These are phyloP conservation scores for Lasiodiplodia sp. DNA, from an alignment of 2,329 filamentous ascomycete genomes.

Conservation along the genomic window DNA sequence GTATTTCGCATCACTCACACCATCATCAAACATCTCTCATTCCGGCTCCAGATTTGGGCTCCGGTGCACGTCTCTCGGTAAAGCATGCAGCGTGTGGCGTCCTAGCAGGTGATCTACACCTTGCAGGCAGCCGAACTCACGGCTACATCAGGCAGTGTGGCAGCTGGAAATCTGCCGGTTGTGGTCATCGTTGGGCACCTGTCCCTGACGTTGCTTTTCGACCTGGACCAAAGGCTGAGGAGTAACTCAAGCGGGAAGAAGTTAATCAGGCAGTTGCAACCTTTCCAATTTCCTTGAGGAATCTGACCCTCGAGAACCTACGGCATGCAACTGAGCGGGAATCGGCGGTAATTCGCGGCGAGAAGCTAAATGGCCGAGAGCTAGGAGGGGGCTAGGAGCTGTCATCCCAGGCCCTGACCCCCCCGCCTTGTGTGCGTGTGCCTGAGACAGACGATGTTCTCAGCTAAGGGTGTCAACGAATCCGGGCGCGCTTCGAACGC, in stretches of 20 bases:
- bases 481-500: background rate
- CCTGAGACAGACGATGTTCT: background rate
- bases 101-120: conserved; percentile 9
- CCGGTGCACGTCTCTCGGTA: background rate
- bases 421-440: background rate
- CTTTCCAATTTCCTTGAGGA: too few species aligned
- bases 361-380: background rate
- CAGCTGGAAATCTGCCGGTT: background rate
- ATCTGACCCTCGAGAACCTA: too few species aligned
- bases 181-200: too few species aligned
- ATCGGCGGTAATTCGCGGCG: background rate
- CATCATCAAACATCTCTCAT: background rate
- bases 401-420: background rate
- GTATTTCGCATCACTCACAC: too few species aligned
- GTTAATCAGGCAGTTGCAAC: too few species aligned
- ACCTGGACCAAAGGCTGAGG: too few species aligned
- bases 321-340: too few species aligned
- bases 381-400: background rate
- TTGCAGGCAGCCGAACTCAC: background rate
- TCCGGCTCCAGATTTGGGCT: background rate
- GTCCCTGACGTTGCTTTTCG: too few species aligned
- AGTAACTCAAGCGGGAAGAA: too few species aligned
- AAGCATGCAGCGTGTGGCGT: background rate
- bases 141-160: conserved; percentile 1
- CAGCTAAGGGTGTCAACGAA: background rate